These are phyloP conservation scores for Begonia peltatifolia DNA, from an alignment of 306 rosid genomes.

Conservation along the genomic window DNA sequence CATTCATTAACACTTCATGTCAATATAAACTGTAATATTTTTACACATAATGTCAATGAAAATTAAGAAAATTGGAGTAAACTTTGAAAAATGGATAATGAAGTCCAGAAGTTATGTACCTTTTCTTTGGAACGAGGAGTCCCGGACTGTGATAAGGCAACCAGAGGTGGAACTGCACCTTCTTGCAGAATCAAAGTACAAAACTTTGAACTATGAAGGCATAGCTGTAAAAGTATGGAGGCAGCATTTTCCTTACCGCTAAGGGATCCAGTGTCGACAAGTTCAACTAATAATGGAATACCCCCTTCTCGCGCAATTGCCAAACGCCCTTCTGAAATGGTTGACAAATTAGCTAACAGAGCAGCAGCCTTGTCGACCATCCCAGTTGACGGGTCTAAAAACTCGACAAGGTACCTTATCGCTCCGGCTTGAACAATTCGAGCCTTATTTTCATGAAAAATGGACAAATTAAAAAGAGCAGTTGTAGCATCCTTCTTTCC, in stretches of 20 bases:
- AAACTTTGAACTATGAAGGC: slow-evolving; percentile 67
- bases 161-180: slow-evolving; percentile 98
- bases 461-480: slow-evolving; percentile 77
- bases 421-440: slow-evolving; percentile 91
- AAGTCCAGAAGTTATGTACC: slow-evolving; percentile 27
- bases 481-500: slow-evolving; percentile 98
- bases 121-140: slow-evolving; percentile 87
- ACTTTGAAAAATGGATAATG: background rate
- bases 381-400: slow-evolving; percentile 52
- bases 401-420: slow-evolving; percentile 57
- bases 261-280: slow-evolving; percentile 66
- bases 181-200: slow-evolving; percentile 85
- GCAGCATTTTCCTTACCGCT: slow-evolving; percentile 96
- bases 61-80: background rate
- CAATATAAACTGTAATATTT: background rate
- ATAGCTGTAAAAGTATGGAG: slow-evolving; percentile 62
- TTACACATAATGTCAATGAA: background rate
- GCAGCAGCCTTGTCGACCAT: slow-evolving; percentile 94
- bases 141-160: slow-evolving; percentile 79
- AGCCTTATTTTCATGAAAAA: slow-evolving; percentile 82
- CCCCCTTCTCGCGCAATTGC: slow-evolving; percentile 60
- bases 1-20: background rate
- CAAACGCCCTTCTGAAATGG: slow-evolving; percentile 64
- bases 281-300: slow-evolving; percentile 70
- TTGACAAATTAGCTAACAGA: slow-evolving; percentile 72